Conservation (phyloP, 768 basidiomycete species). For the Tephrocybe sp. region DNA sequence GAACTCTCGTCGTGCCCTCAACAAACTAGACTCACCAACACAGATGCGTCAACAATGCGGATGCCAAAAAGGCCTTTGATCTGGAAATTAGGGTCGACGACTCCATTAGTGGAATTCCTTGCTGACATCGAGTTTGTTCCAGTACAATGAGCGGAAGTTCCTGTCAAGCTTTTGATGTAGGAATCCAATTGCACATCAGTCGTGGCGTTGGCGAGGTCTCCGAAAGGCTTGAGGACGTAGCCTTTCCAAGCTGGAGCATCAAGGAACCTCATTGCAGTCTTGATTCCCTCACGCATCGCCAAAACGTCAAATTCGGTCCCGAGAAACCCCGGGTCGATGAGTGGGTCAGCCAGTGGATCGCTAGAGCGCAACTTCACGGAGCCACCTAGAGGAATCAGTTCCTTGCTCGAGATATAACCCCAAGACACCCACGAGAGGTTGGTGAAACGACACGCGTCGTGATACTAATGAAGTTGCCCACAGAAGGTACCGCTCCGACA, state of each 20-base stretch:
- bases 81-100: slow-evolving; percentile 18
- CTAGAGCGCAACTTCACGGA: slow-evolving; percentile 11
- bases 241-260: slow-evolving; percentile 14
- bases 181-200: slow-evolving; percentile 7
- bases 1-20: background rate
- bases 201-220: slow-evolving; percentile 11
- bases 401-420: too few relatives aligned
- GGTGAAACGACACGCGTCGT: slow-evolving; percentile 19
- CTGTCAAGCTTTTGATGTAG: slow-evolving; percentile 9
- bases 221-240: slow-evolving; percentile 11
- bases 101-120: slow-evolving; percentile 11
- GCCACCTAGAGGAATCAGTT: slow-evolving; percentile 7
- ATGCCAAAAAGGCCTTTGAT: slow-evolving; percentile 16
- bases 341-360: slow-evolving; percentile 12
- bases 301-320: slow-evolving; percentile 13
- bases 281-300: slow-evolving; percentile 16
- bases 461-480: slow-evolving; percentile 15
- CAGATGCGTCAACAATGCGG: slow-evolving; percentile 20
- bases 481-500: slow-evolving; percentile 9
- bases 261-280: slow-evolving; percentile 15
- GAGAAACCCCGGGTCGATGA: slow-evolving; percentile 18
- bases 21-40: slow-evolving; percentile 14
- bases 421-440: slow-evolving; percentile 17
- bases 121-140: slow-evolving; percentile 16
- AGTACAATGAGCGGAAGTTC: slow-evolving; percentile 9